These are phyloP conservation scores for Globisporangium splendens DNA, from an alignment of 352 stramenopile genomes.

Conservation along the genomic window DNA sequence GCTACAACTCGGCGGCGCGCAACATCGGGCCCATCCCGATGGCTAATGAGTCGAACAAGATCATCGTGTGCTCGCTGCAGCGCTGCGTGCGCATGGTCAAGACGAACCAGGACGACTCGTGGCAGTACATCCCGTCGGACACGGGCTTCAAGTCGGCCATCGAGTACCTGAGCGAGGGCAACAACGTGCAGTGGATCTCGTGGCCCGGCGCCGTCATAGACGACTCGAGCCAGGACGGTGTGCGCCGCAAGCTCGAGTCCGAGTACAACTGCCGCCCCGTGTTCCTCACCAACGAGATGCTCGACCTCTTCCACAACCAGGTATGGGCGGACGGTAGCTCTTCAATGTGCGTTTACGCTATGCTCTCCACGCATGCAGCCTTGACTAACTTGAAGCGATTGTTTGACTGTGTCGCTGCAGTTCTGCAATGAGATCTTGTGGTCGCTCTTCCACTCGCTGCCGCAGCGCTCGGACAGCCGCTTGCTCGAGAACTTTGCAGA, in stretches of 20 bases:
- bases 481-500: conserved; percentile 82
- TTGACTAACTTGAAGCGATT: background rate
- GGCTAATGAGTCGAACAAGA: conserved; percentile 76
- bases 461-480: conserved; percentile 65
- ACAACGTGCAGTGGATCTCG: conserved; percentile 89
- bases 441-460: conserved; percentile 89
- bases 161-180: conserved; percentile 64
- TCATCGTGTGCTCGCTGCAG: conserved; percentile 67
- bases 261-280: conserved; percentile 85
- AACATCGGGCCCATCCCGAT: conserved; percentile 68
- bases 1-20: conserved; percentile 54
- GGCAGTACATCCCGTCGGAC: conserved; percentile 65
- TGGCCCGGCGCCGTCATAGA: conserved; percentile 83
- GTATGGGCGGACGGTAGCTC: too few relatives aligned
- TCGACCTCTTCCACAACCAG: conserved; percentile 86
- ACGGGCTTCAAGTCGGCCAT: conserved; percentile 73
- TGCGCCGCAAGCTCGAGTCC: conserved; percentile 66
- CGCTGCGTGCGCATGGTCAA: conserved; percentile 77
- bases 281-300: conserved; percentile 70
- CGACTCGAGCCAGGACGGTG: conserved; percentile 74
- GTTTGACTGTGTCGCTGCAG: conserved; percentile 18
- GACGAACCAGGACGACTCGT: conserved; percentile 64
- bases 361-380: background rate
- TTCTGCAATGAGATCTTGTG: conserved; percentile 90
- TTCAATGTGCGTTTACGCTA: too few relatives aligned